These are phyloP conservation scores for Pseudotulostoma volvatum DNA, from an alignment of 495 filamentous ascomycete genomes.

Conservation along the genomic window DNA sequence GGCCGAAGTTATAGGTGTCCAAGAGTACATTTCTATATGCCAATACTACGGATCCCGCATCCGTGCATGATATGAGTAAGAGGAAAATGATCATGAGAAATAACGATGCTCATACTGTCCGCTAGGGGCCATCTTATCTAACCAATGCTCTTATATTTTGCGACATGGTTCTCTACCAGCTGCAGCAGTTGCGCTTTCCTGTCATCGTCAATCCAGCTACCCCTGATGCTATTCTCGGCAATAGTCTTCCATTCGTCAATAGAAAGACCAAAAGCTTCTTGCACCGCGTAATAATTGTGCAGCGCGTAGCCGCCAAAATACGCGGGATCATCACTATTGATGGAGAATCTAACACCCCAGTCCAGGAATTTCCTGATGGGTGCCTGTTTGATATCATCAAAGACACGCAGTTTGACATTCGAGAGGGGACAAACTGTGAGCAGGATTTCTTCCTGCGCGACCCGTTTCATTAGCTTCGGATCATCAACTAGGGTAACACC, in stretches of 20 bases:
- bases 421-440: conserved; percentile 59
- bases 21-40: too few species aligned
- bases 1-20: too few species aligned
- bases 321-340: conserved; percentile 65
- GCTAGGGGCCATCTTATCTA: too few species aligned
- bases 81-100: too few species aligned
- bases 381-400: conserved; percentile 36
- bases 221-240: conserved; percentile 41
- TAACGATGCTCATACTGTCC: too few species aligned
- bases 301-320: conserved; percentile 69
- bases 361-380: conserved; percentile 51
- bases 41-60: too few species aligned
- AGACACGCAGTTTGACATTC: conserved; percentile 49
- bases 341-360: conserved; percentile 46
- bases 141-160: conserved; percentile 9
- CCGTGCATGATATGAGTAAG: too few species aligned
- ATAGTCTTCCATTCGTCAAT: conserved; percentile 49
- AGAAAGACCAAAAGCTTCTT: conserved; percentile 49
- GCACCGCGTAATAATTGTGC: conserved; percentile 60
- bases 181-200: conserved; percentile 25
- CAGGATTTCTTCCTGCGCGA: conserved; percentile 39
- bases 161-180: conserved; percentile 23
- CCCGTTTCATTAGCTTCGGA: conserved; percentile 35
- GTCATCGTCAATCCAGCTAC: conserved; percentile 38
- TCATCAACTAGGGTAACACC: conserved; percentile 51